Conservation (phyloP, 805 yeast genomes). For the Cyberlindnera maritima region DNA sequence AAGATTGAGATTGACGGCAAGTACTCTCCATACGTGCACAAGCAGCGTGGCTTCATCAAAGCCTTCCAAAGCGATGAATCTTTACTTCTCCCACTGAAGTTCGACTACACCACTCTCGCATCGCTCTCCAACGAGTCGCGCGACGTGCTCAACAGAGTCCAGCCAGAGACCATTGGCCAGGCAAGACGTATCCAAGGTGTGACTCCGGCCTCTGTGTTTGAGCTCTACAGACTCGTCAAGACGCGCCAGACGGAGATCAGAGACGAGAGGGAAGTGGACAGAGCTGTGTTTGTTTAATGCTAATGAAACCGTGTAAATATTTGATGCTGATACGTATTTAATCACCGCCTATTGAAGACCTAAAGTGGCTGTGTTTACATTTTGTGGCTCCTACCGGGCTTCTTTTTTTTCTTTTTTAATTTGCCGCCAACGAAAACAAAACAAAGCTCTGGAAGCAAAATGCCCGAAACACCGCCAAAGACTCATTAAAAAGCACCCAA, state of each 20-base stretch:
- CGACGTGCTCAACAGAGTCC: constrained; percentile 61
- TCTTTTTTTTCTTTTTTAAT: constrained; percentile 1
- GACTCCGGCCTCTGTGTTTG: constrained; percentile 89
- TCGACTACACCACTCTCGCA: constrained; percentile 56
- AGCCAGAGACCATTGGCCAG: constrained; percentile 91
- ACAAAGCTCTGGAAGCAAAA: too few species aligned
- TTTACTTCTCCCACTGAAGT: constrained; percentile 63
- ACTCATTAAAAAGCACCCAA: not conserved
- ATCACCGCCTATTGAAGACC: too few species aligned
- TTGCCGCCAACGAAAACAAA: constrained; percentile 2
- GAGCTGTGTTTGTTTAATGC: constrained; percentile 8
- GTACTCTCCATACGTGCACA: constrained; percentile 74
- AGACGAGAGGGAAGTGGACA: constrained; percentile 21
- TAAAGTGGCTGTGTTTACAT: constrained; percentile 7
- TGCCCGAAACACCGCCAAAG: not conserved
- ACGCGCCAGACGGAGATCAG: constrained; percentile 26
- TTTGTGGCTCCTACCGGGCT: constrained; percentile 12
- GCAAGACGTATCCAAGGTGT: constrained; percentile 94
- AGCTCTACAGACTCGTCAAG: constrained; percentile 56
- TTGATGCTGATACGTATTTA: too few species aligned
- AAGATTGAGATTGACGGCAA: constrained; percentile 77
- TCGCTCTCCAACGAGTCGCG: constrained; percentile 79
- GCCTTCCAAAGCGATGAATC: constrained; percentile 86
- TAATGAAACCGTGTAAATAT: not conserved
- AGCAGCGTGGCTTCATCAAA: constrained; percentile 66